These are phyloP conservation scores for Apiotrichum domesticum DNA, from an alignment of 1,284 basidiomycete genomes.

Conservation along the genomic window DNA sequence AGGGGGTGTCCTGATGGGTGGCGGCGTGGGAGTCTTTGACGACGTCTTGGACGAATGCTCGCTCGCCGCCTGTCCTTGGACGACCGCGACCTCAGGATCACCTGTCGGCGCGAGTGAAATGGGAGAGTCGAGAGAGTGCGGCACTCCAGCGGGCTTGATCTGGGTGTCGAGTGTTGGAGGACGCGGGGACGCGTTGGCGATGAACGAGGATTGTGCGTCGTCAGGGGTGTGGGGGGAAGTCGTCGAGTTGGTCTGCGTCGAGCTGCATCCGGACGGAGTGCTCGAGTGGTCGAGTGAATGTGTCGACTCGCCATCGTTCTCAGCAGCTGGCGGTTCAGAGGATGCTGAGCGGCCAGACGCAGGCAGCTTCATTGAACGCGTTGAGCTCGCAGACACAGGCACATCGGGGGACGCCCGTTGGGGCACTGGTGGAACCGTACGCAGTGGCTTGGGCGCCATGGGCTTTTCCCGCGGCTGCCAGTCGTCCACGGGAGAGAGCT, in stretches of 20 bases:
- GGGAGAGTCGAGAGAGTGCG: constrained; percentile 1
- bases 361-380: background rate
- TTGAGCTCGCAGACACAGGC: background rate
- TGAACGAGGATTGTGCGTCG: constrained; percentile 18
- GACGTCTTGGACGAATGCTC: background rate
- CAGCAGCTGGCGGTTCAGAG: background rate
- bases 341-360: no score
- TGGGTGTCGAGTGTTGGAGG: background rate
- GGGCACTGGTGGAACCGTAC: background rate
- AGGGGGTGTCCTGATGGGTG: no score
- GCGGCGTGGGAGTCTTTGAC: background rate
- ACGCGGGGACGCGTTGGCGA: background rate
- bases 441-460: background rate
- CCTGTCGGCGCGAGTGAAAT: constrained; percentile 1
- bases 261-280: constrained; percentile 38
- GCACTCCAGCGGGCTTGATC: background rate
- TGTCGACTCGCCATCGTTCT: constrained; percentile 9
- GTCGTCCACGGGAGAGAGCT: background rate
- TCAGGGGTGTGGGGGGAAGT: constrained; percentile 38
- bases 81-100: no score
- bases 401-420: background rate
- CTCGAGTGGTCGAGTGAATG: constrained; percentile 33
- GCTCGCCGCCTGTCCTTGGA: background rate
- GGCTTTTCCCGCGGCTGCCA: background rate
- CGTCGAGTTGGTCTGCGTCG: constrained; percentile 37